Evolutionary conservation across 805 yeast species (phyloP).

Genomic region (Wickerhamiella lipophila): DNA sequence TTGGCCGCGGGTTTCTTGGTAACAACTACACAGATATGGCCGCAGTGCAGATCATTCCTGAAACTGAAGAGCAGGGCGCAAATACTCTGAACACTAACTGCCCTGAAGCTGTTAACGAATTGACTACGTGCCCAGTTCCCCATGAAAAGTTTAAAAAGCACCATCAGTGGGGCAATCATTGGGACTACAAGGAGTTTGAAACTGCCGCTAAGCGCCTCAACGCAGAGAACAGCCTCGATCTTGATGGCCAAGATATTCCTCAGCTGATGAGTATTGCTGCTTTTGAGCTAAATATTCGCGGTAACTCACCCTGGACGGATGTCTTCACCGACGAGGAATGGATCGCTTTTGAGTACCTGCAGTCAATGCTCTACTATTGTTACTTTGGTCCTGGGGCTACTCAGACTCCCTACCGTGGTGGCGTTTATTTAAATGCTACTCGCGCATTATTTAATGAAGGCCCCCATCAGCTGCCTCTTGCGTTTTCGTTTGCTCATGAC

Average conservation of each 20-base stretch:
- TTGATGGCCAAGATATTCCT: slow-evolving; percentile 32
- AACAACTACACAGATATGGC: slow-evolving; percentile 22
- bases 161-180: slow-evolving; percentile 1
- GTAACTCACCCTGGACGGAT: slow-evolving; percentile 33
- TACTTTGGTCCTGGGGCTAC: slow-evolving; percentile 26
- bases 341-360: slow-evolving; percentile 22
- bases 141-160: not conserved
- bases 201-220: slow-evolving; percentile 21
- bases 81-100: slow-evolving; percentile 20
- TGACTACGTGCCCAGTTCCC: slow-evolving; percentile 16
- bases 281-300: slow-evolving; percentile 39
- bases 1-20: slow-evolving; percentile 25
- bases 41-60: slow-evolving; percentile 20
- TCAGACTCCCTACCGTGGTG: slow-evolving; percentile 30
- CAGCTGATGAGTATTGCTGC: slow-evolving; percentile 37
- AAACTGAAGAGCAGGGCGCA: slow-evolving; percentile 19
- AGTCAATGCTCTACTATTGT: slow-evolving; percentile 22
- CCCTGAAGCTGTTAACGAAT: not conserved
- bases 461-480: slow-evolving; percentile 28
- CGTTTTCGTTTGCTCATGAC: slow-evolving; percentile 46
- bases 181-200: slow-evolving; percentile 14
- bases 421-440: slow-evolving; percentile 39
- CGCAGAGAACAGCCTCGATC: slow-evolving; percentile 24
- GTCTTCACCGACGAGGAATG: slow-evolving; percentile 25
- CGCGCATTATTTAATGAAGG: slow-evolving; percentile 34